phyloP scores from a whole-genome alignment of 805 yeast species.

The Komagataella mondaviorum region DNA sequence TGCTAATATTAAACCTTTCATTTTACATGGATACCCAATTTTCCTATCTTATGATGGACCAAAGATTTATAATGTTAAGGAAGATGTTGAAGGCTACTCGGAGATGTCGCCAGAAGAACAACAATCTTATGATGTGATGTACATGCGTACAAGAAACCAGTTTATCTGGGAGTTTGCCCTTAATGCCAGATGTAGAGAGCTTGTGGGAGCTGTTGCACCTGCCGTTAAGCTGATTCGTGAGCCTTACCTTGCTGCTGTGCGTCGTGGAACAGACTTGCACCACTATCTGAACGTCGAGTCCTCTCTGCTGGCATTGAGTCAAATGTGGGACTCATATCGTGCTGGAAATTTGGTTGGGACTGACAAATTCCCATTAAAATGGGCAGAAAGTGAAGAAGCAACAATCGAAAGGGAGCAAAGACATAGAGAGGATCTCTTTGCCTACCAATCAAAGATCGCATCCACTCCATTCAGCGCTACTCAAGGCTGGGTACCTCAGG shows the following conservation, averaged over 20 bases:
- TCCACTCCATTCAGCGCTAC: slow-evolving; percentile 79
- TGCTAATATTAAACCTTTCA: slow-evolving; percentile 66
- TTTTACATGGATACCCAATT: slow-evolving; percentile 65
- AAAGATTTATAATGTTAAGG: slow-evolving; percentile 61
- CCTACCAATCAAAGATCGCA: slow-evolving; percentile 54
- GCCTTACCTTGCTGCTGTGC: slow-evolving; percentile 49
- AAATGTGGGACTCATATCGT: slow-evolving; percentile 57
- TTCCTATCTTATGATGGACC: slow-evolving; percentile 84
- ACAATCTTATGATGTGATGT: slow-evolving; percentile 76
- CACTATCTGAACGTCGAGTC: slow-evolving; percentile 49
- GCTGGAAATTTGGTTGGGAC: slow-evolving; percentile 41
- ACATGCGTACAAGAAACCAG: slow-evolving; percentile 83
- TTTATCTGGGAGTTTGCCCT: slow-evolving; percentile 74
- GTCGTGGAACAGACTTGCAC: slow-evolving; percentile 43
- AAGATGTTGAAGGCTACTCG: slow-evolving; percentile 63
- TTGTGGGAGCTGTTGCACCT: slow-evolving; percentile 78
- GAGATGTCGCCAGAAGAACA: slow-evolving; percentile 58
- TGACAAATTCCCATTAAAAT: slow-evolving; percentile 45
- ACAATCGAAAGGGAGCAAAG: slow-evolving; percentile 35
- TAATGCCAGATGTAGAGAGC: slow-evolving; percentile 46
- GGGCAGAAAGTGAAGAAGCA: slow-evolving; percentile 42
- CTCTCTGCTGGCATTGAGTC: slow-evolving; percentile 47
- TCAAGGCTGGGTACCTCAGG: slow-evolving; percentile 94
- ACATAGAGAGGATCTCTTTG: slow-evolving; percentile 31
- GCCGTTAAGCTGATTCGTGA: slow-evolving; percentile 55